Conservation (phyloP, 2,329 filamentous ascomycete genomes). For the Pleurostoma richardsiae region DNA sequence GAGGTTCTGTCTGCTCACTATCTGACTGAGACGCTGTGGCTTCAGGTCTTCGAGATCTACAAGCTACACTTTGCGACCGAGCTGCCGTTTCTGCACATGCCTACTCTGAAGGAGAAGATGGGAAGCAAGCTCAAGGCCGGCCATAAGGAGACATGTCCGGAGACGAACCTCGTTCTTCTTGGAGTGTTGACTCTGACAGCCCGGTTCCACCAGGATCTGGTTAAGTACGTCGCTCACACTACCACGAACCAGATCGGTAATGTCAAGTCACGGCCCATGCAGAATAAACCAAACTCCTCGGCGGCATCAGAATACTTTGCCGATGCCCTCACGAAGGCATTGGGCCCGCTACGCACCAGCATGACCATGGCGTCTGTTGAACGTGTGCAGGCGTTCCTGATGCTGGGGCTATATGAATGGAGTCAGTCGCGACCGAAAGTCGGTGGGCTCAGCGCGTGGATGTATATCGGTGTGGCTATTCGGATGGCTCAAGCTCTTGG, state of each 20-base stretch:
- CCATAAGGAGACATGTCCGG: conserved; percentile 30
- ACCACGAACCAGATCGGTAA: conserved; percentile 24
- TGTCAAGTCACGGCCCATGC: conserved; percentile 25
- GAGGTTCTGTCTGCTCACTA: conserved; percentile 59
- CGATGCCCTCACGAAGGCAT: conserved; percentile 46
- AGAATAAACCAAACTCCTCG: conserved; percentile 39
- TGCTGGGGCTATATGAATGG: conserved; percentile 71
- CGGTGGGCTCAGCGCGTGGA: conserved; percentile 57
- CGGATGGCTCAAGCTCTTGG: conserved; percentile 58
- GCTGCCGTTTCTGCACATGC: conserved; percentile 65
- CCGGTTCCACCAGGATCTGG: conserved; percentile 59
- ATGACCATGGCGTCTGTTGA: conserved; percentile 53
- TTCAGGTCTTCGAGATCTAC: conserved; percentile 64
- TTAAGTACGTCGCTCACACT: conserved; percentile 44
- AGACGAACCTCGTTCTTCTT: conserved; percentile 55
- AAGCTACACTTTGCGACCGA: conserved; percentile 68
- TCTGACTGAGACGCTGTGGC: conserved; percentile 62
- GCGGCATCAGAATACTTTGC: conserved; percentile 62
- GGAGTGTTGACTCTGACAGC: conserved; percentile 66
- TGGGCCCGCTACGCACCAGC: conserved; percentile 39
- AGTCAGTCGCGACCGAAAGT: conserved; percentile 47
- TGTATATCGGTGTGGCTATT: conserved; percentile 60
- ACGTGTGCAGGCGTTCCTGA: conserved; percentile 61
- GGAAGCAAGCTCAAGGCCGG: conserved; percentile 31
- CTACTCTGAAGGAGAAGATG: conserved; percentile 53